phyloP scores from a whole-genome alignment of 1,284 basidiomycete species.

The Puccinia coronata region DNA sequence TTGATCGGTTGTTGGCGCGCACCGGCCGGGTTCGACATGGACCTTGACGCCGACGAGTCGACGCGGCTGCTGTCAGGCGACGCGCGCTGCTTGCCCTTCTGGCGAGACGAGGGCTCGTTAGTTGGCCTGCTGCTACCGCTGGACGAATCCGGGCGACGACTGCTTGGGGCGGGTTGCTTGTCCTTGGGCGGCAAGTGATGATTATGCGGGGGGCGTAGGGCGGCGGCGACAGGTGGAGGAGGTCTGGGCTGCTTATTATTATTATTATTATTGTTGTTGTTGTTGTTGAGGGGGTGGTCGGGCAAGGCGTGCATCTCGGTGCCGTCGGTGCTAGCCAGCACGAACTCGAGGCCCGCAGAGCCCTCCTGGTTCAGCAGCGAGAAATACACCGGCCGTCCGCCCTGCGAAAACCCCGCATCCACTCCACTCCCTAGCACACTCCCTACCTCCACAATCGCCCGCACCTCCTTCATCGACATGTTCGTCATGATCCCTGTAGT shows the following conservation, averaged over 20 bases:
- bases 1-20: background rate
- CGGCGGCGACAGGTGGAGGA: background rate
- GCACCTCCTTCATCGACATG: conserved; percentile 40
- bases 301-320: too few species aligned
- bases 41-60: background rate
- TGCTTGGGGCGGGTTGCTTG: background rate
- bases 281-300: too few species aligned
- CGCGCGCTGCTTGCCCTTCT: background rate
- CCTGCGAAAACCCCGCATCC: conserved; percentile 38
- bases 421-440: conserved; percentile 26
- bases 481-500: conserved; percentile 39
- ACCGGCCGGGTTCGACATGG: background rate
- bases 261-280: too few species aligned
- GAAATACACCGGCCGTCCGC: conserved; percentile 46
- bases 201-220: background rate
- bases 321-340: conserved; percentile 38
- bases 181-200: background rate
- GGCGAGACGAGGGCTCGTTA: background rate
- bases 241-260: conserved; percentile 1
- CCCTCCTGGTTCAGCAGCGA: conserved; percentile 34
- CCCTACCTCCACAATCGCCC: conserved; percentile 43
- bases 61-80: background rate
- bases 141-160: background rate
- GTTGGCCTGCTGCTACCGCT: background rate
- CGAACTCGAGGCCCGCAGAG: conserved; percentile 15